phyloP scores from a whole-genome alignment of 2,329 filamentous ascomycete species.

The Lecanosticta acicola region DNA sequence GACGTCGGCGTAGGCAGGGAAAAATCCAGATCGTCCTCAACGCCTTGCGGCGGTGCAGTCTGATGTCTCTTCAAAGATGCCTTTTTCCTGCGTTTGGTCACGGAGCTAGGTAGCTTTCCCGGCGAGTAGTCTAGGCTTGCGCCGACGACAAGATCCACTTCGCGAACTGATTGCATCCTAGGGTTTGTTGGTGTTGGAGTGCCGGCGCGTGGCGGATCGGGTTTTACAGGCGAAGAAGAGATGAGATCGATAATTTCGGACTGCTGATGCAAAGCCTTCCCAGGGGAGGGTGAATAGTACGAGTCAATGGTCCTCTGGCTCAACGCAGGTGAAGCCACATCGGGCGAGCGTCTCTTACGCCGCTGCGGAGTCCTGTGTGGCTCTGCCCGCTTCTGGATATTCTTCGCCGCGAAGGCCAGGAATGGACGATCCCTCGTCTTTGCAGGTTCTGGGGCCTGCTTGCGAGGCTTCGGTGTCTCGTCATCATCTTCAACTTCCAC shows the following conservation, averaged over 20 bases:
- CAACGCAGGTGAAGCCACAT: constrained; percentile 20
- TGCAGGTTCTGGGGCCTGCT: neutral
- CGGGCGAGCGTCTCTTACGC: constrained; percentile 27
- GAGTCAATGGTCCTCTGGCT: constrained; percentile 25
- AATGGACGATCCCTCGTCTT: neutral
- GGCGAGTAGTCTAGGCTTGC: neutral
- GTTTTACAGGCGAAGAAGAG: constrained; percentile 26
- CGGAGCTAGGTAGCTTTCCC: constrained; percentile 26
- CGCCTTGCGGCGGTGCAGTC: constrained; percentile 25
- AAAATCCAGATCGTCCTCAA: constrained; percentile 4
- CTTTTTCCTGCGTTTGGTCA: constrained; percentile 29
- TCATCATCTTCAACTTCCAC: constrained; percentile 10
- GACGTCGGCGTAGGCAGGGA: neutral
- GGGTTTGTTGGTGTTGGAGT: constrained; percentile 15
- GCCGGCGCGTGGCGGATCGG: constrained; percentile 6
- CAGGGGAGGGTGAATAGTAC: constrained; percentile 27
- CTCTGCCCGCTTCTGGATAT: constrained; percentile 4
- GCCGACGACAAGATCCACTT: neutral
- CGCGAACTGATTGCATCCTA: neutral
- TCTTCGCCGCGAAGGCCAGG: neutral
- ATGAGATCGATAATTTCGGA: constrained; percentile 27
- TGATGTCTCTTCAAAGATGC: constrained; percentile 26
- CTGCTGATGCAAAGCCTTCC: constrained; percentile 8
- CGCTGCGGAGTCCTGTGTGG: constrained; percentile 21
- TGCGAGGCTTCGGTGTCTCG: constrained; percentile 10